phyloP scores from a whole-genome alignment of 2,329 filamentous ascomycete species.

The Cytospora mali region DNA sequence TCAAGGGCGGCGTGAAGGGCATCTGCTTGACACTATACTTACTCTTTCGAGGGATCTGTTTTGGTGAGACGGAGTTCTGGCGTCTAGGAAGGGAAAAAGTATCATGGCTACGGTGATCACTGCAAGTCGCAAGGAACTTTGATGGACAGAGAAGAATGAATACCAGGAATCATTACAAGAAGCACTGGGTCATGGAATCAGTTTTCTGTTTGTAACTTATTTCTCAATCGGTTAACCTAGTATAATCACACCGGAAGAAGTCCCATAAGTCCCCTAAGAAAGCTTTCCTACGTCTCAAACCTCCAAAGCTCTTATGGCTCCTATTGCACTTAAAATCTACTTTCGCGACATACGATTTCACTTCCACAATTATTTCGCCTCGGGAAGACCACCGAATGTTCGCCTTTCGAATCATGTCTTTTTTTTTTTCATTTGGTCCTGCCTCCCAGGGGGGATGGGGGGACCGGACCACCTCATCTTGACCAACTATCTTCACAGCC shows the following conservation, averaged over 20 bases:
- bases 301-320: too few relatives aligned
- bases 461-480: constrained; percentile 6
- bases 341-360: background rate
- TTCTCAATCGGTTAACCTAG: too few relatives aligned
- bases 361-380: background rate
- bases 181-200: background rate
- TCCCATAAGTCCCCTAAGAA: too few relatives aligned
- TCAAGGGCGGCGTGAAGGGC: background rate
- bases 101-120: background rate
- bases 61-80: constrained; percentile 22
- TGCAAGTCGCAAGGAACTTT: background rate
- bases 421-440: constrained; percentile 19
- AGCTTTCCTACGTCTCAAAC: too few relatives aligned
- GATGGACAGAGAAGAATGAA: background rate
- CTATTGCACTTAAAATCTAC: too few relatives aligned
- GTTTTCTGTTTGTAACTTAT: background rate
- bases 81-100: constrained; percentile 15
- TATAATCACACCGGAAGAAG: too few relatives aligned
- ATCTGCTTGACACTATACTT: constrained; percentile 1
- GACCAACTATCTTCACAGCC: constrained; percentile 19
- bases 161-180: background rate
- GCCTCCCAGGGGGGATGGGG: background rate
- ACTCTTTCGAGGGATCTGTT: background rate
- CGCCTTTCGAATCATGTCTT: constrained; percentile 11
- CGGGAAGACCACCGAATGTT: background rate